Evolutionary conservation across 2,329 filamentous ascomycete species (phyloP), one percentile per base, ranked within the genome.

Genomic region (Aaosphaeria pasadenensis): DNA sequence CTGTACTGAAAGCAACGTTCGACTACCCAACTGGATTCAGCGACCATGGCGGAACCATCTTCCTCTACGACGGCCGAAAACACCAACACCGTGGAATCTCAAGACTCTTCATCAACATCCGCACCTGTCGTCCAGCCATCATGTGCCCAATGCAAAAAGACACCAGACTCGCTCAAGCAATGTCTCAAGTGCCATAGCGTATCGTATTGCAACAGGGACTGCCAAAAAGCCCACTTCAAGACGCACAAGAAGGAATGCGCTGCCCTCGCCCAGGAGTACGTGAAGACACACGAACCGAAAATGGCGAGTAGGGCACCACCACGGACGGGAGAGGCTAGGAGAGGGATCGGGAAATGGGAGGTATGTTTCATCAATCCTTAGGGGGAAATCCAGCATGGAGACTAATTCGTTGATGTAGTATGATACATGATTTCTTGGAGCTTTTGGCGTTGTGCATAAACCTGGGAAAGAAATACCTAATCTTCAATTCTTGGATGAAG

Each of bases 131-230:
- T 24, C 17, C 17, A 24, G 17, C 47, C 48, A 24, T 50, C 49
- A 42, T 68, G 65, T 43, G 61, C 56, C 2, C 58, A 60, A 35
- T 68, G 65, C 43, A 38, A 43, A 28, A 58, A 60, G 33, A 50
- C 55, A 0, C 39, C 55, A 1, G 51, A 53, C 2, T 32, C 54
- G 1, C 58, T 72, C 32, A 72, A 70, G 48, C 59, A 67, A 40
- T 73, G 71, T 54, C 63, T 58, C 13, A 67, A 68, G 47, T 73
- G 71, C 52, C 67, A 73, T 48, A 70, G 62, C 45, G 62, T 67
- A 11, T 46, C 51, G 5, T 73, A 73, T 55, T 73, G 71, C 56
- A 66, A 59, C 6, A 68, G 71, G 24, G 68, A 73, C 30, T 73
- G 70, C 57, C 69, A 70, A 47, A 73, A 72, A 52, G 64, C 66